Evolutionary conservation across 805 yeast genomes (phyloP).

Genomic region (Saccharomycopsis fermentans): DNA sequence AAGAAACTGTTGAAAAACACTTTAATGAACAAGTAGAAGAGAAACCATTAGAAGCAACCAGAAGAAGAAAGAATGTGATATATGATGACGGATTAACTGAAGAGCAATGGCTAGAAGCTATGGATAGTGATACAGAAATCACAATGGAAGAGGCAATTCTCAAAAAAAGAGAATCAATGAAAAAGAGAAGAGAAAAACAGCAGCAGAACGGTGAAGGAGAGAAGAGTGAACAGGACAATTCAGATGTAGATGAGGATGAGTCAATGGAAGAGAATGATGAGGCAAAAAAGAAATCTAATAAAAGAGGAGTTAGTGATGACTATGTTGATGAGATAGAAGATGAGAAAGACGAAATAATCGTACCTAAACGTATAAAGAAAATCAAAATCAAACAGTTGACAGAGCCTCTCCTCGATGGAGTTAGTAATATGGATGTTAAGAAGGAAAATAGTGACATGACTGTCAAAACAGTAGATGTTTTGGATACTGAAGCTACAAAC

Average conservation of each 20-base stretch:
- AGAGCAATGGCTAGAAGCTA: slow-evolving; percentile 70
- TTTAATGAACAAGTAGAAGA: slow-evolving; percentile 28
- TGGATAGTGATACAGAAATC: slow-evolving; percentile 52
- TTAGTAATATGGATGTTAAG: slow-evolving; percentile 20
- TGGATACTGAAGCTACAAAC: slow-evolving; percentile 4
- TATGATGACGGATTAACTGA: slow-evolving; percentile 66
- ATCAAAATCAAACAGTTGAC: slow-evolving; percentile 2
- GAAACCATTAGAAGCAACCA: slow-evolving; percentile 42
- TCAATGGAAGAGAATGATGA: slow-evolving; percentile 14
- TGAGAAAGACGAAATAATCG: slow-evolving; percentile 1
- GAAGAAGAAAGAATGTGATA: slow-evolving; percentile 52
- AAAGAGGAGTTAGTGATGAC: slow-evolving; percentile 20
- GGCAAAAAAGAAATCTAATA: slow-evolving; percentile 20
- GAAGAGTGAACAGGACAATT: slow-evolving; percentile 18
- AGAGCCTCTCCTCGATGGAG: slow-evolving; percentile 17
- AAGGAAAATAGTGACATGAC: neutral
- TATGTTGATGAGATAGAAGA: slow-evolving; percentile 17
- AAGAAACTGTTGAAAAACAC: slow-evolving; percentile 38
- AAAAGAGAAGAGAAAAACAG: slow-evolving; percentile 29
- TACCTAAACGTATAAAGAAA: neutral
- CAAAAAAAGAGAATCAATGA: slow-evolving; percentile 37
- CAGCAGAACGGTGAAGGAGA: neutral
- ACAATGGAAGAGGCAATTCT: slow-evolving; percentile 48
- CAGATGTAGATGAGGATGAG: slow-evolving; percentile 8
- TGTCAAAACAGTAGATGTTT: neutral